phyloP scores from a whole-genome alignment of 2,329 filamentous ascomycete species.

The Neoscytalidium dimidiatum region DNA sequence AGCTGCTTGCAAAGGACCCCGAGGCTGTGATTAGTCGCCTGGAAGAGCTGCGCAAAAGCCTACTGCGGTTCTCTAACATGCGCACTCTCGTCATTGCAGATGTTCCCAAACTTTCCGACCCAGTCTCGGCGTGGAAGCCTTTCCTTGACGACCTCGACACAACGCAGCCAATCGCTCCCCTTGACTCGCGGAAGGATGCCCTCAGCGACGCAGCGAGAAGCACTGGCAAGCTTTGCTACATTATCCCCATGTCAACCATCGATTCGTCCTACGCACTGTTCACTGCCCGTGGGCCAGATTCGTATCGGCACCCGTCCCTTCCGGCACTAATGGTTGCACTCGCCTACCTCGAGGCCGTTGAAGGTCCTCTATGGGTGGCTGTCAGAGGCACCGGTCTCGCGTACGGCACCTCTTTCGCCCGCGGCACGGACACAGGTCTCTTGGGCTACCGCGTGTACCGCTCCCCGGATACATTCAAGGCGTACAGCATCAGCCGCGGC shows the following conservation, averaged over 20 bases:
- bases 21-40: conserved; percentile 75
- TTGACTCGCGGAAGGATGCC: conserved; percentile 69
- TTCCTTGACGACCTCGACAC: conserved; percentile 58
- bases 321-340: conserved; percentile 86
- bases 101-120: conserved; percentile 70
- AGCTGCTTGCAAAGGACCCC: conserved; percentile 75
- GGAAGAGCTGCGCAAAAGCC: conserved; percentile 69
- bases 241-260: conserved; percentile 88
- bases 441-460: conserved; percentile 86
- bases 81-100: conserved; percentile 83
- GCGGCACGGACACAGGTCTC: conserved; percentile 76
- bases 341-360: conserved; percentile 87
- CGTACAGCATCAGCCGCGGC: conserved; percentile 73
- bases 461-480: conserved; percentile 85
- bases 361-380: conserved; percentile 91
- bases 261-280: conserved; percentile 88
- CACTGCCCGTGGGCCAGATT: conserved; percentile 71
- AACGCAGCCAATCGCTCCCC: conserved; percentile 62
- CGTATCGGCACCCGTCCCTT: conserved; percentile 73
- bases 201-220: conserved; percentile 73
- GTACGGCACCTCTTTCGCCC: conserved; percentile 80
- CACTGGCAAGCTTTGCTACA: conserved; percentile 73
- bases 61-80: conserved; percentile 85
- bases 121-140: conserved; percentile 76
- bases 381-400: conserved; percentile 92